Evolutionary conservation across 148 eudicot genomes (phyloP).

Genomic region (Camellia lanceoleosa): DNA sequence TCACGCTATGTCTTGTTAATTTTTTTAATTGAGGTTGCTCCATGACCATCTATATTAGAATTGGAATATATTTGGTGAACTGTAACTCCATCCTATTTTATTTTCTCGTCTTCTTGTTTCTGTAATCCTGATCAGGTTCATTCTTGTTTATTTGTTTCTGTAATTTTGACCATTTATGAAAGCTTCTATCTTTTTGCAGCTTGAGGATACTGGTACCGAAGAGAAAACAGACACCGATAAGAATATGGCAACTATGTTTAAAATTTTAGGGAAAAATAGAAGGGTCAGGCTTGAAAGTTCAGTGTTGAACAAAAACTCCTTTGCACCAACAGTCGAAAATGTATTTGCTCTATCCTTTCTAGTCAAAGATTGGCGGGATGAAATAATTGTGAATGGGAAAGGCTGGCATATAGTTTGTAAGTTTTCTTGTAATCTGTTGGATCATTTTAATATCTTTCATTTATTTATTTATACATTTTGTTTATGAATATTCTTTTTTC

Average conservation of each 20-base stretch:
- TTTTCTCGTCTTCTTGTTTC: background rate
- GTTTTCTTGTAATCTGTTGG: too few species aligned
- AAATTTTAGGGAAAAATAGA: too few species aligned
- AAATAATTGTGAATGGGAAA: conserved; percentile 51
- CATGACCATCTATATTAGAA: background rate
- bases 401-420: conserved; percentile 84
- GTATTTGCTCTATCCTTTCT: conserved; percentile 86
- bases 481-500: too few species aligned
- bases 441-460: too few species aligned
- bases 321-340: conserved; percentile 89
- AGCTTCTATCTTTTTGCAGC: too few species aligned
- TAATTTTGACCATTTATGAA: background rate
- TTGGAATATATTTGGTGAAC: too few species aligned
- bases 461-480: too few species aligned
- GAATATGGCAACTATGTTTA: too few species aligned
- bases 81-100: too few species aligned
- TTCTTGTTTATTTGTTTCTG: background rate
- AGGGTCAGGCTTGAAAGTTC: conserved; percentile 15
- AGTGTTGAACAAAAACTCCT: conserved; percentile 63
- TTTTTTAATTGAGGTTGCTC: background rate
- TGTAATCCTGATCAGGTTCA: too few species aligned
- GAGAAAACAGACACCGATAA: too few species aligned
- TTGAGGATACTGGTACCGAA: too few species aligned
- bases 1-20: background rate
- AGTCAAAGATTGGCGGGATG: conserved; percentile 84